Conservation (phyloP, 257 asterid species). For the Capsicum pubescens region DNA sequence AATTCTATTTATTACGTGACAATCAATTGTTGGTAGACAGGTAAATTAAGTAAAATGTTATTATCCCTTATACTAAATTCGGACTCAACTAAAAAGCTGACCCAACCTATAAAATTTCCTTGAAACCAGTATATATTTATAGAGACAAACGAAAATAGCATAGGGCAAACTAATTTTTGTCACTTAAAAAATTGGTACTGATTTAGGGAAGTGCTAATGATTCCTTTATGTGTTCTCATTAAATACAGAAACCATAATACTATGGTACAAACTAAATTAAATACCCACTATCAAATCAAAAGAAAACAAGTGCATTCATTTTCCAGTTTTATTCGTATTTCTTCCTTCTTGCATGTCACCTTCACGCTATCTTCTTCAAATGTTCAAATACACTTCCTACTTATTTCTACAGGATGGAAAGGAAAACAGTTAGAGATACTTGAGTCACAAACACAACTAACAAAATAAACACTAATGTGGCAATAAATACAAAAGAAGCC, state of each 20-base stretch:
- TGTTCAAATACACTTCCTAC: background rate
- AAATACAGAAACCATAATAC: background rate
- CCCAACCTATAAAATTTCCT: background rate
- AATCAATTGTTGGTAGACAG: too few relatives aligned
- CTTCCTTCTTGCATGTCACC: slow-evolving; percentile 14
- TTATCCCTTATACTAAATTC: too few relatives aligned
- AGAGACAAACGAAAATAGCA: background rate
- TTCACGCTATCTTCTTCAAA: slow-evolving; percentile 24
- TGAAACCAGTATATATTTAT: background rate
- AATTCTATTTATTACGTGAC: too few relatives aligned
- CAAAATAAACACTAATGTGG: too few relatives aligned
- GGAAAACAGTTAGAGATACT: too few relatives aligned
- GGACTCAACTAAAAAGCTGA: too few relatives aligned
- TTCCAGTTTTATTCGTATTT: background rate
- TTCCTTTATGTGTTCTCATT: background rate
- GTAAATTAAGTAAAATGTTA: too few relatives aligned
- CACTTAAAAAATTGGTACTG: background rate
- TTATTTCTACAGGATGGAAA: too few relatives aligned
- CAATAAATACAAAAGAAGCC: too few relatives aligned
- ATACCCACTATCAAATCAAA: background rate
- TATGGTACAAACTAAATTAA: background rate
- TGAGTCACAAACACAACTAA: too few relatives aligned
- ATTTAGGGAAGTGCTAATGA: background rate
- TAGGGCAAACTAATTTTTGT: background rate
- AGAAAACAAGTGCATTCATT: background rate